These are phyloP conservation scores for Strombidium stylifer DNA, from an alignment of 73 alveolate genomes.

Conservation along the genomic window DNA sequence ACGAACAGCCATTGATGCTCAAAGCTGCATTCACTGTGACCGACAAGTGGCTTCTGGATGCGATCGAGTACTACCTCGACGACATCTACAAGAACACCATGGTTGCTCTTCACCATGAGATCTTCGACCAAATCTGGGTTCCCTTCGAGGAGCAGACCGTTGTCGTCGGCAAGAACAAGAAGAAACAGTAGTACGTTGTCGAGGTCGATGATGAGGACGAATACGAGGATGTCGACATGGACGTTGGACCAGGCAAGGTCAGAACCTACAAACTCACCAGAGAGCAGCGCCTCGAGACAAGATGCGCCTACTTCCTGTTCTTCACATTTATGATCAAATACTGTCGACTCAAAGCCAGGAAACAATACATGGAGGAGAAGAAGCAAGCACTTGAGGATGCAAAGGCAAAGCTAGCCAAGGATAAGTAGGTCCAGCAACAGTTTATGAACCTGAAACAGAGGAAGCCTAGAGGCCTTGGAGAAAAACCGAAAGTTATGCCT, in stretches of 20 bases:
- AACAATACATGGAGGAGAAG: slow-evolving; percentile 13
- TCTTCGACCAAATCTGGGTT: slow-evolving; percentile 52
- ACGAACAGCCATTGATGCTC: no score
- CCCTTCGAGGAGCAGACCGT: no score
- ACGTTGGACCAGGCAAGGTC: slow-evolving; percentile 46
- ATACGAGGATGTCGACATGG: no score
- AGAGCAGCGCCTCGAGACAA: no score
- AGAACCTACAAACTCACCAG: slow-evolving; percentile 4
- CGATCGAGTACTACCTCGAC: background rate
- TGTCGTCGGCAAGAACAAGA: no score
- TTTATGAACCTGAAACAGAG: no score
- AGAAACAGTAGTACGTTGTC: no score
- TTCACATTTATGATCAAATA: slow-evolving; percentile 54
- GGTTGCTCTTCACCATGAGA: slow-evolving; percentile 53
- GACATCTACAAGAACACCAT: slow-evolving; percentile 66
- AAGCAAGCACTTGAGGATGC: slow-evolving; percentile 6
- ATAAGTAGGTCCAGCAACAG: no score
- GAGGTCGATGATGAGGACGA: no score
- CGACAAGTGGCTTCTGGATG: slow-evolving; percentile 4
- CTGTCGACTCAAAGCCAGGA: slow-evolving; percentile 46
- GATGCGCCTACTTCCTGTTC: slow-evolving; percentile 59
- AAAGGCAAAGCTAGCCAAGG: slow-evolving; percentile 30
- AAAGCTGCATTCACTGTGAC: background rate
- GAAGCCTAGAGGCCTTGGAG: background rate
- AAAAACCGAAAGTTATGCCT: background rate